Evolutionary conservation across 306 rosid species (phyloP).

Genomic region (Ormosia emarginata): DNA sequence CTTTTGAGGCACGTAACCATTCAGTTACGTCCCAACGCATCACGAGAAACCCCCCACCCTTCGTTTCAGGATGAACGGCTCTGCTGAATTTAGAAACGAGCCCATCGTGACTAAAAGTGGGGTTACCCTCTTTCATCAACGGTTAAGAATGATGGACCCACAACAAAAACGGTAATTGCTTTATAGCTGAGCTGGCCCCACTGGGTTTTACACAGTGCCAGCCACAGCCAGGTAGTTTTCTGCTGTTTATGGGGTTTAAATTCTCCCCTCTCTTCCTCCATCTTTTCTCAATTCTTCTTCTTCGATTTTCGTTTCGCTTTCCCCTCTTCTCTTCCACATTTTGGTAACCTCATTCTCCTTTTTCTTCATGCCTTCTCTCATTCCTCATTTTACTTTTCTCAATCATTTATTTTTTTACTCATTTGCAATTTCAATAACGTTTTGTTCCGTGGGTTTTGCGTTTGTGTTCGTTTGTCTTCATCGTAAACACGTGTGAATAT

Average conservation of each 20-base stretch:
- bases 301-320: not conserved
- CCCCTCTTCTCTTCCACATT: not conserved
- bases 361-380: not conserved
- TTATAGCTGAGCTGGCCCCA: constrained; percentile 32
- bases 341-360: not conserved
- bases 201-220: constrained; percentile 3
- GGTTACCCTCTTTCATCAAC: not conserved
- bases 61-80: not conserved
- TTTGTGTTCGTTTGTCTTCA: not conserved
- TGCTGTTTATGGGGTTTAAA: not conserved
- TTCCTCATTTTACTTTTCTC: not conserved
- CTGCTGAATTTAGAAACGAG: not conserved
- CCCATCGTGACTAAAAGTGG: not conserved
- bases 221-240: not conserved
- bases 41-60: not conserved
- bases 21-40: constrained; percentile 17
- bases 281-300: constrained; percentile 8
- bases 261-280: not conserved
- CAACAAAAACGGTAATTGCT: not conserved
- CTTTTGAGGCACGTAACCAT: constrained; percentile 32
- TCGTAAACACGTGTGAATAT: not conserved
- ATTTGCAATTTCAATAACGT: not conserved
- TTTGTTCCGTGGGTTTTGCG: not conserved
- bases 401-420: not conserved
- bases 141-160: constrained; percentile 6